Base-by-base conservation (phyloP, 495 filamentous ascomycete species). In the Neurospora tetrasperma region DNA sequence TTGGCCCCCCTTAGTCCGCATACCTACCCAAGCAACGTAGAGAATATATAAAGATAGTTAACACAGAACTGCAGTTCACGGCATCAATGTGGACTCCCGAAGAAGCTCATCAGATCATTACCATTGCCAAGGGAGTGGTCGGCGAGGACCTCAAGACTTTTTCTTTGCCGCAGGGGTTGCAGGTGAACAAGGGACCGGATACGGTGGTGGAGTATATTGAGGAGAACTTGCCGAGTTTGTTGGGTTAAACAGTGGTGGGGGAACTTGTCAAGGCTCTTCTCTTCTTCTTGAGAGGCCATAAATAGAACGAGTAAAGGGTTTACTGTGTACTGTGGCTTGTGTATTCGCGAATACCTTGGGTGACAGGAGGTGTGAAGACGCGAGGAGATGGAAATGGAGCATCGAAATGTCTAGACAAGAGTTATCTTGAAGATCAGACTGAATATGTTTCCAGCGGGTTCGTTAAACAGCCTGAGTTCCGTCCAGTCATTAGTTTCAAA, bases 31-130 rank as follows among this genome's bases (percentile, higher is more conserved):
- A 14, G 3, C 10, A 41, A 9, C 2, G 9, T 41, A 41, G 40
- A 8, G 5, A 39, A 8, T 39, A 39, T 39, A 39, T 1, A 39
- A 39, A 41, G 72, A 42, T 75, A 66, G 74, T 66, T 38, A 38
- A 35, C 10, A 10, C 40, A 31, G 76, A 14, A 72, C n/a, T 11
- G 41, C 41, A 42, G 42, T 42, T 73, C 74, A 89, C 85, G 69
- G 89, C 89, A 18, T 91, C 89, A 42, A 91, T 91, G 89, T 92
- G 89, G 90, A 85, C 88, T 11, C 81, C 83, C 20, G 86, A 89
- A 71, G 80, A 91, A 78, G 85, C 88, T 23, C 72, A 81, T 42
- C 74, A 86, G 73, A 89, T 90, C 66, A 83, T 89, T 39, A 75
- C 82, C 3, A 89, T 87, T 70, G 88, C 89, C 40, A 82, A 84